Base-by-base conservation (phyloP, 768 basidiomycete genomes). In the Termitomyces titanicus region DNA sequence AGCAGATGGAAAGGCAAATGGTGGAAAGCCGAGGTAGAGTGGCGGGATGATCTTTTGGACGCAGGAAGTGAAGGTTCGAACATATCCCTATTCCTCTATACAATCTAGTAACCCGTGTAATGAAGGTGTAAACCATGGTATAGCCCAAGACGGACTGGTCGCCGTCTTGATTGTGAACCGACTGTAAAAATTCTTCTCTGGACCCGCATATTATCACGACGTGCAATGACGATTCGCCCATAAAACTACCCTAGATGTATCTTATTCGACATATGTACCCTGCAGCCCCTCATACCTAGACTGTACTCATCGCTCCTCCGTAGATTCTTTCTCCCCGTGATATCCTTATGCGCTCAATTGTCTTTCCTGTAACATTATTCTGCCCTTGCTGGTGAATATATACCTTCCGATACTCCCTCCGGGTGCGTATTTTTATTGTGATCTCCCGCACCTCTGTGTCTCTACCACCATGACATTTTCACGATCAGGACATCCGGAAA, bases 1-100 rank as follows among this genome's bases (percentile, higher is more conserved):
- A 78, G 80, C 37, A 72, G 75, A 18, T 88, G 84, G 80, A 79
- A 80, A 33, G 79, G 83, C 4, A 76, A 79, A 54, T 83, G 79
- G 75, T 94, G 92, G 92, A 74, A 76, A 61, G 89, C 91, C 3
- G 81, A 87, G 2, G 80, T 94, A 2, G 86, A 89, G 63, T 93
- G 86, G 86, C 76, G 81, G 22, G 77, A 78, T 29, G 90, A 85
- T 25, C 77, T 92, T 11, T 70, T 94, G 18, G 76, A 83, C 51
- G 80, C 81, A 12, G 93, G 93, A 6, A 81, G 71, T 51, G 72
- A 82, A 68, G 89, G 91, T 89, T 35, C 34, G 74, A 63, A 20
- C 10, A 27, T 27, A 27, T 46, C 25, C n/a, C 3, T 5, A 17
- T 34, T 37, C 20, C 39, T 20, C 43, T 18, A n/a, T 17, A 29